Evolutionary conservation across 345 rosid genomes (phyloP).

Genomic region (Eucalyptus dawsonii): DNA sequence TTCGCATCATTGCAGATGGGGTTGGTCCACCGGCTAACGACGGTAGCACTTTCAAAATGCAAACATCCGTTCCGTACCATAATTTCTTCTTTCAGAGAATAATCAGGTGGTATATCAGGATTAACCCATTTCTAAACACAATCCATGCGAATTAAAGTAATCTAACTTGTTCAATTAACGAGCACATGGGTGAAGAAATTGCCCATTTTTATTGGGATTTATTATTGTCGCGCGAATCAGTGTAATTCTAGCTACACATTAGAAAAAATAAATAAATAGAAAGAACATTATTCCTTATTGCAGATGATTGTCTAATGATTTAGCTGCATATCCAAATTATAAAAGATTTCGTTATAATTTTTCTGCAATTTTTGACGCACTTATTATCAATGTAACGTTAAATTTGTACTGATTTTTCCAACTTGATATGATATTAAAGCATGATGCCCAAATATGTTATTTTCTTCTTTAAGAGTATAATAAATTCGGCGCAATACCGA

Average conservation of each 20-base stretch:
- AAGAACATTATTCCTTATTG: not conserved
- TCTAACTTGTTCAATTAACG: too few species aligned
- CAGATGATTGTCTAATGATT: not conserved
- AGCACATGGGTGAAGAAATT: not conserved
- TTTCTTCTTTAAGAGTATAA: not conserved
- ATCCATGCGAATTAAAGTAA: not conserved
- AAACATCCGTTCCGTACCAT: not conserved
- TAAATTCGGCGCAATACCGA: not conserved
- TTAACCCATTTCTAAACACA: not conserved
- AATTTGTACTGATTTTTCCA: not conserved
- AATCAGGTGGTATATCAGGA: not conserved
- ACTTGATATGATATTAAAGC: not conserved
- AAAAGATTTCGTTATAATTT: not conserved
- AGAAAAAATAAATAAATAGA: not conserved
- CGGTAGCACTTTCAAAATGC: not conserved
- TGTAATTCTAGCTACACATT: not conserved
- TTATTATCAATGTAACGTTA: too few species aligned
- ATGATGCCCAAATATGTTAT: not conserved
- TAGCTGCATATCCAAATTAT: not conserved
- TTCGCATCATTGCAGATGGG: not conserved
- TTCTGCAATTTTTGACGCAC: too few species aligned
- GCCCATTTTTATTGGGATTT: not conserved
- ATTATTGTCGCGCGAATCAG: fast-evolving
- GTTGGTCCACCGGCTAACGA: not conserved
- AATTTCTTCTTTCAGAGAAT: not conserved